Evolutionary conservation across 768 basidiomycete species (phyloP), one percentile per base, ranked within the genome.

Genomic region (Rhizopogon sp.): DNA sequence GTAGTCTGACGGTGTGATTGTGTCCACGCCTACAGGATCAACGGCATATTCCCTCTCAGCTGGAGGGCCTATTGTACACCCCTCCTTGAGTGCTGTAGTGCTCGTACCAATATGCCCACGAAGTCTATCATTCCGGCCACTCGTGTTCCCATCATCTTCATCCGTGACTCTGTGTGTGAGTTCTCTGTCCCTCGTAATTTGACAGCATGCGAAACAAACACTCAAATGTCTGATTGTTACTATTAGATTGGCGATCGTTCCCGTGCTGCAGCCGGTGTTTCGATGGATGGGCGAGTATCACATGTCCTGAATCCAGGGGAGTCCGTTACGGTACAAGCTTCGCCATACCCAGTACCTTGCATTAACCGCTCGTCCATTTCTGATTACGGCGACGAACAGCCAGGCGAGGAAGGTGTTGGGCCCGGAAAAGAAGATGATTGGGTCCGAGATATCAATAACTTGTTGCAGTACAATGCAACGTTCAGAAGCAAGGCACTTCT

Each of bases 61-160:
- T 0, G 95, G 95, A 35, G 95, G 95, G 25, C 95, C 95, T 3
- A 97, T 98, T 60, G 93, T 97, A 0, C 95, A 97, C 59, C 95
- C 95, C 2, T 91, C 90, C 2, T 74, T 95, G 39, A 90, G 89
- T 56, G 90, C 93, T 1, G 79, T 97, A 50, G 88, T 98, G 13
- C 74, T 98, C 41, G 96, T 95, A 1, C 95, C 95, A n/a, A 96
- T 98, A 60, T 94, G 93, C 64, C 95, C 95, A 46, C 81, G 95
- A 53, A 93, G 91, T 66, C 73, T 98, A 17, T 92, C 89, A 31
- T 98, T 98, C 71, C 78, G 95, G 11, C 93, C 94, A 2, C 81
- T 98, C 3, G 88, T 98, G 6, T 88, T 98, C 60, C 95, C 95
- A 1, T 83, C 81, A 22, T 88, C 87, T 16, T 90, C 88, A 0